Evolutionary conservation across 306 rosid genomes (phyloP).

Genomic region (Cyamopsis tetragonoloba): DNA sequence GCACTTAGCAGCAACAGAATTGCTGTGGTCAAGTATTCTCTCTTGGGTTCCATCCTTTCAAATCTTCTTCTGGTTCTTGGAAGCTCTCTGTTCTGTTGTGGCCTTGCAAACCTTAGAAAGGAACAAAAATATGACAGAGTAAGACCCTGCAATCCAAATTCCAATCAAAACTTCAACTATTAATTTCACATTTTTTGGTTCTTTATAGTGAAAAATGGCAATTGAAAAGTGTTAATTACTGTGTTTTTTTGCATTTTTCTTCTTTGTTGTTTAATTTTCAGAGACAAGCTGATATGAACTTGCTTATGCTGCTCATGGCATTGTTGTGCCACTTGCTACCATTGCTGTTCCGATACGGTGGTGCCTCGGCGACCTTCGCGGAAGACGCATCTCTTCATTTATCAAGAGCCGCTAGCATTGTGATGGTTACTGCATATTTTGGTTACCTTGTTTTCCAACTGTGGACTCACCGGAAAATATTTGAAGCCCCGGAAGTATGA

Average conservation of each 20-base stretch:
- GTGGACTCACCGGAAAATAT: conserved; percentile 70
- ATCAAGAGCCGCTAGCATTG: conserved; percentile 72
- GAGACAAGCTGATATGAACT: conserved; percentile 83
- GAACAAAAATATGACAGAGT: conserved; percentile 81
- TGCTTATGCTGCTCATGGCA: conserved; percentile 60
- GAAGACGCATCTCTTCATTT: conserved; percentile 45
- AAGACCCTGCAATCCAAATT: background rate
- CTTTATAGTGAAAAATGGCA: background rate
- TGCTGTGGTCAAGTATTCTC: conserved; percentile 86
- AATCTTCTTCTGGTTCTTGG: conserved; percentile 91
- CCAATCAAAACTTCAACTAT: background rate
- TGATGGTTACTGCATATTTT: conserved; percentile 66
- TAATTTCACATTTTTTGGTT: background rate
- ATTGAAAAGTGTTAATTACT: too few species aligned
- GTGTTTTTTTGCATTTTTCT: background rate
- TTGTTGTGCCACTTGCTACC: conserved; percentile 74
- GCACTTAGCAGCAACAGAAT: conserved; percentile 57
- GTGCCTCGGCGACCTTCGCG: conserved; percentile 6
- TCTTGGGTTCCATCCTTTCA: conserved; percentile 82
- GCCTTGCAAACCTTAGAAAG: conserved; percentile 42
- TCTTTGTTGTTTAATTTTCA: conserved; percentile 22
- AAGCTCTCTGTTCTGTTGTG: conserved; percentile 80
- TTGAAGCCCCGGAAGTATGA: conserved; percentile 58
- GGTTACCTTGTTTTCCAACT: conserved; percentile 73
- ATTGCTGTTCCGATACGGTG: conserved; percentile 39